Conservation (phyloP, 1,139 yeast species). For the Saccharomycopsis hybrid region DNA sequence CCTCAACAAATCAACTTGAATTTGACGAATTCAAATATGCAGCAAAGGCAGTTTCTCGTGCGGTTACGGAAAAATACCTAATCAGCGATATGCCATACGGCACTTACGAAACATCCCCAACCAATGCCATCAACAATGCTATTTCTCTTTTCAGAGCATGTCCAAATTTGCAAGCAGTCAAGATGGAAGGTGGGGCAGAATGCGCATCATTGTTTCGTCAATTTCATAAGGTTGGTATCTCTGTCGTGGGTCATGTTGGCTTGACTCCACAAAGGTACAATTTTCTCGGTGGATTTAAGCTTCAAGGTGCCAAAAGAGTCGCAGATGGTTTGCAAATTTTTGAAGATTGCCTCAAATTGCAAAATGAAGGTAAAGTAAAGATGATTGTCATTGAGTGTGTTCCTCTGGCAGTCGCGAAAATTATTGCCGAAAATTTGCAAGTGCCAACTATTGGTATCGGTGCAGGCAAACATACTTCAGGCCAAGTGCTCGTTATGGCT, state of each 20-base stretch:
- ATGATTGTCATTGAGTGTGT: constrained; percentile 77
- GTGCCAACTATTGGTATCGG: constrained; percentile 96
- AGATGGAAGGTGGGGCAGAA: constrained; percentile 78
- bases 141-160: constrained; percentile 53
- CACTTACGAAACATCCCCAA: constrained; percentile 58
- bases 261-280: constrained; percentile 85
- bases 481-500: constrained; percentile 84
- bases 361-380: constrained; percentile 67
- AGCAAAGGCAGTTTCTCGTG: constrained; percentile 69
- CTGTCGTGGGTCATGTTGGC: constrained; percentile 90
- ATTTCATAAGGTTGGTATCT: constrained; percentile 65
- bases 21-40: constrained; percentile 71
- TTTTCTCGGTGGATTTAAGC: constrained; percentile 77
- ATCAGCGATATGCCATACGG: constrained; percentile 94
- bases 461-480: constrained; percentile 79
- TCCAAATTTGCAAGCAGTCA: constrained; percentile 68
- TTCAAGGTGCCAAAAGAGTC: constrained; percentile 63
- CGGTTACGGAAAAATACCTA: constrained; percentile 55
- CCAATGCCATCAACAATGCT: constrained; percentile 62
- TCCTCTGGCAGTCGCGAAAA: constrained; percentile 66
- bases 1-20: constrained; percentile 66
- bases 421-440: constrained; percentile 49
- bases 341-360: constrained; percentile 63
- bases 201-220: constrained; percentile 43
- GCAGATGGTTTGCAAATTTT: constrained; percentile 52